Percentiles rank a stretch among this genome's conserved stretches.
These are phyloP conservation scores for Stenocarpella maydis DNA, from an alignment of 2,329 filamentous ascomycete genomes.

Conservation along the genomic window DNA sequence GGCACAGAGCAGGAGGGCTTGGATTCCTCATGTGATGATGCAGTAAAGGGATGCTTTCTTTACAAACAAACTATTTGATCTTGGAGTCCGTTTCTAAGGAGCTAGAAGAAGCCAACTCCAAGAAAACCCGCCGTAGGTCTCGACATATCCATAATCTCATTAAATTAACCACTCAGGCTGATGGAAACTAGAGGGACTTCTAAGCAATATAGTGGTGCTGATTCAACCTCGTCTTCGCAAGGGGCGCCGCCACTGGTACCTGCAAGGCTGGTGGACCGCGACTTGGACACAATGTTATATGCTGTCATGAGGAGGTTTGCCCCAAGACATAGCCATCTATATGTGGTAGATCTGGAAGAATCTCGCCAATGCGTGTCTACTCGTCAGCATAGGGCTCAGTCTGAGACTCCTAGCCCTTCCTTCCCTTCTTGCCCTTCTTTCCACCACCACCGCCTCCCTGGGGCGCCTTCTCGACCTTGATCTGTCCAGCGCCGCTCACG, in stretches of 20 bases:
- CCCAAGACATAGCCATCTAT: not conserved
- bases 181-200: not conserved
- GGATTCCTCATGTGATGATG: too few species aligned
- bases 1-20: not conserved
- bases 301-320: not conserved
- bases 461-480: conserved; percentile 69
- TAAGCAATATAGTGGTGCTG: not conserved
- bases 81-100: too few species aligned
- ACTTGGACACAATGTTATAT: too few species aligned
- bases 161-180: not conserved
- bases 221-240: not conserved
- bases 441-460: conserved; percentile 36
- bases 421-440: conserved; percentile 56
- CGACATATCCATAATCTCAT: not conserved
- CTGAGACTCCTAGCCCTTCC: conserved; percentile 26
- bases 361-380: not conserved
- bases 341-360: not conserved
- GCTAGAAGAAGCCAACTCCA: not conserved
- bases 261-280: not conserved
- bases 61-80: not conserved
- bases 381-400: not conserved
- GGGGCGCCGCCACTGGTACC: not conserved
- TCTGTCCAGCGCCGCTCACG: conserved; percentile 68
- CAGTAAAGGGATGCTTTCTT: not conserved
- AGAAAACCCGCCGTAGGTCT: not conserved